Percentiles rank a stretch among this genome's conserved stretches.
Conservation (phyloP, 371 early-diverging fungal species). For the Mortierella sp. region DNA sequence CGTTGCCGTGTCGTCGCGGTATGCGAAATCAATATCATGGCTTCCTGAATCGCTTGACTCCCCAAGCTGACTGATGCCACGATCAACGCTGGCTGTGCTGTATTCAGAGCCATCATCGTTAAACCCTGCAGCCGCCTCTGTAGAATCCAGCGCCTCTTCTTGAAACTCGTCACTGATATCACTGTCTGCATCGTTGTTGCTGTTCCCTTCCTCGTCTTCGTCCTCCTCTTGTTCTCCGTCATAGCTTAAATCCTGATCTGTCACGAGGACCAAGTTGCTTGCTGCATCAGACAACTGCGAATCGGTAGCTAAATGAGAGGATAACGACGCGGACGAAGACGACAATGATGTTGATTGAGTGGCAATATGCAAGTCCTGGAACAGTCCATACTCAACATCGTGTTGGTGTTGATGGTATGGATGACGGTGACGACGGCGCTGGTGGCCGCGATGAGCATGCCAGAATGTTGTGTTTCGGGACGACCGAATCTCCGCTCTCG, state of each 20-base stretch:
- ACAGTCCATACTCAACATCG: background rate
- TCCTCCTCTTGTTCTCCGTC: constrained; percentile 21
- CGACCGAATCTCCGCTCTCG: no score
- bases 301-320: background rate
- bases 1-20: background rate
- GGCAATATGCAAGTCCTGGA: background rate
- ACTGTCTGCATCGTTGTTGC: constrained; percentile 9
- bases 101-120: background rate
- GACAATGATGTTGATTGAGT: background rate
- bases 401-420: background rate
- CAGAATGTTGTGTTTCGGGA: no score
- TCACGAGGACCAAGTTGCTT: background rate
- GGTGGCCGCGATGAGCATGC: background rate
- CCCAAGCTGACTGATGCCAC: background rate
- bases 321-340: constrained; percentile 1
- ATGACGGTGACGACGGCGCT: background rate
- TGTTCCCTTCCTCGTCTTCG: constrained; percentile 7
- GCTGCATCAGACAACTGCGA: background rate
- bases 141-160: background rate
- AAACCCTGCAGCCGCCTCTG: background rate
- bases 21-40: constrained; percentile 7
- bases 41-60: constrained; percentile 10
- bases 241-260: constrained; percentile 12
- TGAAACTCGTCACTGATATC: background rate
- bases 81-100: background rate